Conservation (phyloP, 139 green algal genomes). For the Picochlorum costavermella region DNA sequence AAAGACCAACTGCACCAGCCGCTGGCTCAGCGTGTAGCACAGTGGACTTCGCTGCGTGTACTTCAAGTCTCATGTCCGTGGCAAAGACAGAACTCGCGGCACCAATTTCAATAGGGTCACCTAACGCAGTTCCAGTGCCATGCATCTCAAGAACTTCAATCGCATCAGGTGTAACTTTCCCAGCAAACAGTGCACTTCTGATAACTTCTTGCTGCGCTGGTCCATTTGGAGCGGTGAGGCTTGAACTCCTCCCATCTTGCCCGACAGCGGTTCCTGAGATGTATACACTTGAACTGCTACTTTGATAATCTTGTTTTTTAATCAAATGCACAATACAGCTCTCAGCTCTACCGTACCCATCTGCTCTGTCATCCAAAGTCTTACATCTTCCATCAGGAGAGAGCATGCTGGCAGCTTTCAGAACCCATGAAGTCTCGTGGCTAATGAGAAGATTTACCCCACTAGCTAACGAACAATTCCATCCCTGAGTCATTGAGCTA, state of each 20-base stretch:
- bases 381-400: conserved; percentile 68
- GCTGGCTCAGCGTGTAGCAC: conserved; percentile 74
- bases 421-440: conserved; percentile 29
- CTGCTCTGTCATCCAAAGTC: conserved; percentile 61
- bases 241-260: conserved; percentile 80
- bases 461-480: background rate
- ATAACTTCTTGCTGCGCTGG: conserved; percentile 76
- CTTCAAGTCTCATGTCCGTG: background rate
- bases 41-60: conserved; percentile 55
- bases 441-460: conserved; percentile 48
- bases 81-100: conserved; percentile 36
- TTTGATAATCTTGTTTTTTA: background rate
- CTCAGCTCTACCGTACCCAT: conserved; percentile 71
- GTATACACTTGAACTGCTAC: conserved; percentile 15
- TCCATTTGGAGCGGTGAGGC: conserved; percentile 79
- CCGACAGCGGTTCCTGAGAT: conserved; percentile 62
- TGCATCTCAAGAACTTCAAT: conserved; percentile 55
- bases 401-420: conserved; percentile 56
- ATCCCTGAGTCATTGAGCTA: conserved; percentile 12
- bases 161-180: conserved; percentile 15
- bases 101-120: conserved; percentile 81
- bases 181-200: conserved; percentile 30
- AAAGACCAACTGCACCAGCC: conserved; percentile 52
- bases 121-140: conserved; percentile 68
- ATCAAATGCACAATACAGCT: conserved; percentile 30